Conservation (phyloP, 345 rosid species). For the Microcos paniculata region DNA sequence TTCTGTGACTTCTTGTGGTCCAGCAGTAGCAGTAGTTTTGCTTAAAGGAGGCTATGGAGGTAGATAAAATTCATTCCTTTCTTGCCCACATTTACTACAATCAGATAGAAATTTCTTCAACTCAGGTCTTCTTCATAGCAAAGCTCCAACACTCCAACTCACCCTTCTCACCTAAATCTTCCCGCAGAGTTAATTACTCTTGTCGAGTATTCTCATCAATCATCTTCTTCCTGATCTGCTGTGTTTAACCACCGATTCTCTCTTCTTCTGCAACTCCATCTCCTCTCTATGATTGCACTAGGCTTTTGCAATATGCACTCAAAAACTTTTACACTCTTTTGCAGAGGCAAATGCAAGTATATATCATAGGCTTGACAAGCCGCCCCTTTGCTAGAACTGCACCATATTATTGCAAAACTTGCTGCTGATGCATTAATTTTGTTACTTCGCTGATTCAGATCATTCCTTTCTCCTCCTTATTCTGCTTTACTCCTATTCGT, state of each 20-base stretch:
- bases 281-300: not conserved
- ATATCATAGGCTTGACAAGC: not conserved
- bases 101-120: not conserved
- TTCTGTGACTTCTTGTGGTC: not conserved
- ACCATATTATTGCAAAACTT: not conserved
- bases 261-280: not conserved
- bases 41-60: not conserved
- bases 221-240: not conserved
- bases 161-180: not conserved
- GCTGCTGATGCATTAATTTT: not conserved
- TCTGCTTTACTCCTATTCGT: not conserved
- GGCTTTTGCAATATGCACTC: not conserved
- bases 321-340: not conserved
- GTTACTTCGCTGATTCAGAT: not conserved
- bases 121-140: not conserved
- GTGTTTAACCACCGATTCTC: not conserved
- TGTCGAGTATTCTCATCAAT: not conserved
- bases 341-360: not conserved
- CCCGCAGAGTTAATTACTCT: not conserved
- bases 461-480: not conserved
- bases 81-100: not conserved
- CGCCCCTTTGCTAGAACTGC: not conserved
- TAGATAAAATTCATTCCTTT: not conserved
- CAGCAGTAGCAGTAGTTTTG: not conserved
- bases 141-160: slow-evolving; percentile 1